These are phyloP conservation scores for Colletotrichum tofieldiae DNA, from an alignment of 2,329 filamentous ascomycete species.

Conservation along the genomic window DNA sequence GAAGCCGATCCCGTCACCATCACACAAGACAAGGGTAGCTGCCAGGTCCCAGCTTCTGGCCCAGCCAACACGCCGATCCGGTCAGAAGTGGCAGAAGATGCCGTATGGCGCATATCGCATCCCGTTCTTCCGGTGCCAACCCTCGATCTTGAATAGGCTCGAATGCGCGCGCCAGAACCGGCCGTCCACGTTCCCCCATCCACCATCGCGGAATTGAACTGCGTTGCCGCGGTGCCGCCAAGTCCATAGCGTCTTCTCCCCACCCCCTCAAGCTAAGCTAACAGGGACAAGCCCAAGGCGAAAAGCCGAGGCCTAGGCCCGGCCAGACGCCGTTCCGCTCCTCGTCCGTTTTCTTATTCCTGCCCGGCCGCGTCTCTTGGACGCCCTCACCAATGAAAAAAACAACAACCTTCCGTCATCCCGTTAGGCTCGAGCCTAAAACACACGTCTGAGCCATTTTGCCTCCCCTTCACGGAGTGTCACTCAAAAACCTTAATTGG, in stretches of 20 bases:
- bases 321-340: background rate
- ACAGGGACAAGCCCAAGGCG: background rate
- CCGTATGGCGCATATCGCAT: no score
- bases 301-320: background rate
- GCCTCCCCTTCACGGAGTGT: slow-evolving; percentile 19
- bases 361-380: background rate
- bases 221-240: background rate
- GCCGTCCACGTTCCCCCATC: background rate
- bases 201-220: background rate
- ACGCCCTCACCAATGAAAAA: background rate
- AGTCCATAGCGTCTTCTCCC: background rate
- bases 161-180: background rate
- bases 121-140: no score
- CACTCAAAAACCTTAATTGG: slow-evolving; percentile 43
- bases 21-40: background rate
- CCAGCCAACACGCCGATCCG: no score
- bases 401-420: background rate
- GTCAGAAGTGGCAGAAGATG: no score
- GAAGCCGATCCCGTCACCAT: background rate
- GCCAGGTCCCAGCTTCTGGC: background rate
- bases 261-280: background rate
- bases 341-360: slow-evolving; percentile 5
- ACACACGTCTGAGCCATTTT: slow-evolving; percentile 18
- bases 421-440: slow-evolving; percentile 14
- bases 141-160: background rate